Evolutionary conservation across 192 early-diverging fungal genomes (phyloP).

Genomic region (Kickxella alabastrina): DNA sequence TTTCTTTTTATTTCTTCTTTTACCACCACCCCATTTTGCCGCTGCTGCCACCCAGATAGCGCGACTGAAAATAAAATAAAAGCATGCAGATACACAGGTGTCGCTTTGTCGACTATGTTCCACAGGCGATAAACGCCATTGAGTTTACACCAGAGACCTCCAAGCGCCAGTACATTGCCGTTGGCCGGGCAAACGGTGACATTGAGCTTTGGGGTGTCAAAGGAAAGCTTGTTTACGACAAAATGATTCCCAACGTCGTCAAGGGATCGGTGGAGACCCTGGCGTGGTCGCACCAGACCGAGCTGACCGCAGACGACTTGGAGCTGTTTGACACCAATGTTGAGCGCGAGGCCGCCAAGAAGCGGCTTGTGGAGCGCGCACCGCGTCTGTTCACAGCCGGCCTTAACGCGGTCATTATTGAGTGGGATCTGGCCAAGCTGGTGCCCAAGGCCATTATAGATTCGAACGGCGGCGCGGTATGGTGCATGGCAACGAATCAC

Average conservation of each 20-base stretch:
- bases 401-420: conserved; percentile 76
- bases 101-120: conserved; percentile 84
- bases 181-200: conserved; percentile 87
- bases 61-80: not conserved
- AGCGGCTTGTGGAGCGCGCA: conserved; percentile 48
- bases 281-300: conserved; percentile 77
- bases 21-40: too few relatives aligned
- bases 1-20: conserved; percentile 2
- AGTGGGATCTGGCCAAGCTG: conserved; percentile 77
- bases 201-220: conserved; percentile 88
- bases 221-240: conserved; percentile 69
- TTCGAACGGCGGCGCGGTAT: conserved; percentile 87
- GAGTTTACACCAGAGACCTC: conserved; percentile 67
- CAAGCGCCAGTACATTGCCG: conserved; percentile 58
- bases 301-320: conserved; percentile 56
- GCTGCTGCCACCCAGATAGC: too few relatives aligned
- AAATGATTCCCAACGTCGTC: conserved; percentile 77
- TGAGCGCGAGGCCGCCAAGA: conserved; percentile 53
- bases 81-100: conserved; percentile 76
- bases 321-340: conserved; percentile 64
- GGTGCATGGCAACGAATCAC: conserved; percentile 85
- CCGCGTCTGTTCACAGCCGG: conserved; percentile 86
- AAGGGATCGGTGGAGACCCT: conserved; percentile 75
- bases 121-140: conserved; percentile 80
- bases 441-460: conserved; percentile 64